These are phyloP conservation scores for Mycosphaerelloides madeirae DNA, from an alignment of 2,329 filamentous ascomycete species.

Conservation along the genomic window DNA sequence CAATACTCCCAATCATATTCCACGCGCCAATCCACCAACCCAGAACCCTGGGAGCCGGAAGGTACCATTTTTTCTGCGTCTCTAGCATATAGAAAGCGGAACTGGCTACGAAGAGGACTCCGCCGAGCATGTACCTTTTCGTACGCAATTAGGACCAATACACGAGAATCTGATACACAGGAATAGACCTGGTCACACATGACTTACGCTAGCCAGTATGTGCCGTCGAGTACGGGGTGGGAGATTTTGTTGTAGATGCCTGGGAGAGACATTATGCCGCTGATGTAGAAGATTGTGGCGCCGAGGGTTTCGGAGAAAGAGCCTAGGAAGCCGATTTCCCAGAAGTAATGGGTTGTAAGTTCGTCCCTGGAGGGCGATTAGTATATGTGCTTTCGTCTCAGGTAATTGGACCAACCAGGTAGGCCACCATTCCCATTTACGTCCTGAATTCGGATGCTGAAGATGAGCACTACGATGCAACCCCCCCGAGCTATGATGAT, in stretches of 20 bases:
- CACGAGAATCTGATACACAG: too few species aligned
- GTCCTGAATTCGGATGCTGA: slow-evolving; percentile 9
- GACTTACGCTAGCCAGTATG: slow-evolving; percentile 28
- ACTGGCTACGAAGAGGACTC: slow-evolving; percentile 24
- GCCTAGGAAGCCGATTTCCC: slow-evolving; percentile 30
- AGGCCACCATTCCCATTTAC: slow-evolving; percentile 27
- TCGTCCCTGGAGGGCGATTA: slow-evolving; percentile 18
- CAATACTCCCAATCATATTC: slow-evolving; percentile 26
- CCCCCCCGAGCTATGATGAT: slow-evolving; percentile 4
- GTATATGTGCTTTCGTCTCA: neutral
- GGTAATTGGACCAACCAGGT: neutral
- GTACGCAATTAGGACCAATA: too few species aligned
- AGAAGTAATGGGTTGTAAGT: slow-evolving; percentile 24
- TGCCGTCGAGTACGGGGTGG: slow-evolving; percentile 9
- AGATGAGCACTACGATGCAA: slow-evolving; percentile 4
- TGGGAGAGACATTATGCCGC: slow-evolving; percentile 26
- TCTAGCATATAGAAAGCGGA: slow-evolving; percentile 29
- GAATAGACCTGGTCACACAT: too few species aligned
- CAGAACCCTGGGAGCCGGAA: slow-evolving; percentile 21
- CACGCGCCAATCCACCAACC: slow-evolving; percentile 29
- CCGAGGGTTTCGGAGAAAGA: slow-evolving; percentile 24
- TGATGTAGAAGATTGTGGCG: slow-evolving; percentile 26
- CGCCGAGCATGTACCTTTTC: slow-evolving; percentile 27
- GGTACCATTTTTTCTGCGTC: slow-evolving; percentile 29
- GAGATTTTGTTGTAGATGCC: slow-evolving; percentile 23